phyloP scores from a whole-genome alignment of 345 rosid genomes.

The Erodium maritimum region DNA sequence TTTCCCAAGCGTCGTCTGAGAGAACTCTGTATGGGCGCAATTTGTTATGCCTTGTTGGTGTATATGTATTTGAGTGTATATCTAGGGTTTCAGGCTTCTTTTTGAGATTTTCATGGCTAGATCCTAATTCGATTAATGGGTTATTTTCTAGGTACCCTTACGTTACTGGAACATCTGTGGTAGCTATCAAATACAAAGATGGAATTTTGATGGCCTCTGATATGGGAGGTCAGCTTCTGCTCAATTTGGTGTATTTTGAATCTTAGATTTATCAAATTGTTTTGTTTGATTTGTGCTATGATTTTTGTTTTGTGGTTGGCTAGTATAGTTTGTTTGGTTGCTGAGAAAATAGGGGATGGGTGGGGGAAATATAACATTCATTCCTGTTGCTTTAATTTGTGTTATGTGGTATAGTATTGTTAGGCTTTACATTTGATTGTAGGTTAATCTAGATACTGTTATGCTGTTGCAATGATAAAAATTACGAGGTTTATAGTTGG shows the following conservation, averaged over 20 bases:
- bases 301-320: too few species aligned
- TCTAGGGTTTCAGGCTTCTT: background rate
- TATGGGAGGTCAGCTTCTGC: constrained; percentile 60
- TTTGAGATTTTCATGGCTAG: background rate
- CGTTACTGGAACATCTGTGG: constrained; percentile 90
- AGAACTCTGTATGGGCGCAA: background rate
- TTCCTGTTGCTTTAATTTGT: background rate
- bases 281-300: too few species aligned
- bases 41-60: background rate
- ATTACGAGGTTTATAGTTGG: background rate
- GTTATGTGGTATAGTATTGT: background rate
- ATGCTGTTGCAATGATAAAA: background rate
- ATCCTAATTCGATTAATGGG: background rate
- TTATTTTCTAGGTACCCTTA: constrained; percentile 51
- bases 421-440: too few species aligned
- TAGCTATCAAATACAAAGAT: constrained; percentile 88
- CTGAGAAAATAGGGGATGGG: too few species aligned
- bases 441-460: background rate
- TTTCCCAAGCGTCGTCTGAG: background rate
- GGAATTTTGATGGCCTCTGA: constrained; percentile 96
- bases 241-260: background rate
- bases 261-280: background rate
- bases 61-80: too few species aligned
- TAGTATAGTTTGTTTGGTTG: too few species aligned
- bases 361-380: too few species aligned